A percentile compares a stretch with the other conserved stretches of the same genome.
Conservation (phyloP, 2,329 filamentous ascomycete species). For the Huntiella bhutanensis region DNA sequence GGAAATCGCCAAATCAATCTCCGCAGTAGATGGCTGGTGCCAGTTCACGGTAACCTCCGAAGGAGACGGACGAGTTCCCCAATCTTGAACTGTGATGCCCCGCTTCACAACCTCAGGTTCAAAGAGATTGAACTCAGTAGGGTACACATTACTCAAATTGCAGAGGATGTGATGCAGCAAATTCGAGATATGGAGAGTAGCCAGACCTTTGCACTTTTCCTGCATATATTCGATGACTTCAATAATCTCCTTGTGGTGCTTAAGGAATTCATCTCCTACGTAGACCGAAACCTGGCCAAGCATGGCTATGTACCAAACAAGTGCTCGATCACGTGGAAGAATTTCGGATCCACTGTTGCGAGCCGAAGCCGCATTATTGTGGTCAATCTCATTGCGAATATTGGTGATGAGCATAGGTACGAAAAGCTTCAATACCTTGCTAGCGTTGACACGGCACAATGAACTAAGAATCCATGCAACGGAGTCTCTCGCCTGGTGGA, state of each 20-base stretch:
- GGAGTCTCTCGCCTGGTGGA: slow-evolving; percentile 88
- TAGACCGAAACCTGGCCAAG: slow-evolving; percentile 97
- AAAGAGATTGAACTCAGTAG: slow-evolving; percentile 73
- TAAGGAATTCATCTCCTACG: slow-evolving; percentile 73
- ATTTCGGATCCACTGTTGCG: slow-evolving; percentile 87
- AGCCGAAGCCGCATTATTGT: slow-evolving; percentile 88
- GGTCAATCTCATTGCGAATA: slow-evolving; percentile 91
- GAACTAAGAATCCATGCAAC: slow-evolving; percentile 98
- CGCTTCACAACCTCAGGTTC: slow-evolving; percentile 54
- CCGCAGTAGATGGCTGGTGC: slow-evolving; percentile 65
- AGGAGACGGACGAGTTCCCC: slow-evolving; percentile 63
- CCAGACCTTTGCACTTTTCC: slow-evolving; percentile 78
- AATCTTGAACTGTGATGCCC: slow-evolving; percentile 60
- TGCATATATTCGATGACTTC: slow-evolving; percentile 94
- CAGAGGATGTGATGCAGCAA: slow-evolving; percentile 91
- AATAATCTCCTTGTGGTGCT: slow-evolving; percentile 75
- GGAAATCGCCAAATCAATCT: slow-evolving; percentile 76
- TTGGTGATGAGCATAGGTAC: slow-evolving; percentile 78
- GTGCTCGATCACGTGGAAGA: slow-evolving; percentile 70
- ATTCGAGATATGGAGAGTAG: slow-evolving; percentile 91
- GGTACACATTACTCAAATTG: slow-evolving; percentile 87
- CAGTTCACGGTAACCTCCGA: slow-evolving; percentile 68
- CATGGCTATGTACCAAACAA: slow-evolving; percentile 95
- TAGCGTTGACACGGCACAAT: slow-evolving; percentile 84
- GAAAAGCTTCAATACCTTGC: slow-evolving; percentile 80